Evolutionary conservation across 257 asterid genomes (phyloP).

Genomic region (Oldenlandia corymbosa): DNA sequence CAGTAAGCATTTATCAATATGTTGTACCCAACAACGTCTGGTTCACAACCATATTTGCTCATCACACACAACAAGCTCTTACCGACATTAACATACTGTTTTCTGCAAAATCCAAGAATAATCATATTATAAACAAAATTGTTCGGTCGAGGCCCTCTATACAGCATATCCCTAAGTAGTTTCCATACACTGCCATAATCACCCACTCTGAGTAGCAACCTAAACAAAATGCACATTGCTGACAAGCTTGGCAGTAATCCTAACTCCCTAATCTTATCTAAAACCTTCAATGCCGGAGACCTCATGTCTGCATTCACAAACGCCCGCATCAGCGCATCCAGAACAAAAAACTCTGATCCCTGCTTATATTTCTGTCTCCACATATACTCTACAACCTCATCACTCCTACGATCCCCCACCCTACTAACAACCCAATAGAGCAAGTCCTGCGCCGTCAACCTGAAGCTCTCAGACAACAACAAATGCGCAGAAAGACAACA

Average conservation of each 20-base stretch:
- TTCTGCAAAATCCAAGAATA: slow-evolving; percentile 81
- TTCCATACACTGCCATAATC: slow-evolving; percentile 77
- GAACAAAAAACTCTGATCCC: slow-evolving; percentile 47
- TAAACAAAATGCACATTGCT: slow-evolving; percentile 53
- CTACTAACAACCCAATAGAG: slow-evolving; percentile 57
- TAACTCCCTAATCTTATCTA: slow-evolving; percentile 57
- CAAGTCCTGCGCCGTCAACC: slow-evolving; percentile 70
- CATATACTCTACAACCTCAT: slow-evolving; percentile 40
- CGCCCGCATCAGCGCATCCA: slow-evolving; percentile 76
- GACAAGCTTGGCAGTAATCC: slow-evolving; percentile 63
- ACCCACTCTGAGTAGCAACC: slow-evolving; percentile 59
- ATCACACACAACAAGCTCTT: slow-evolving; percentile 69
- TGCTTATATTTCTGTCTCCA: slow-evolving; percentile 43
- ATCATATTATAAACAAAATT: slow-evolving; percentile 48
- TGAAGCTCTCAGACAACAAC: slow-evolving; percentile 39
- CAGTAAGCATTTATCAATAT: slow-evolving; percentile 80
- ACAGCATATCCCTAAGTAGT: slow-evolving; percentile 60
- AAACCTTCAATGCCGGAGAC: slow-evolving; percentile 53
- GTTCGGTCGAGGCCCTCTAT: slow-evolving; percentile 62
- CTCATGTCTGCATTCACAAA: slow-evolving; percentile 65
- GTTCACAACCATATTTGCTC: slow-evolving; percentile 69
- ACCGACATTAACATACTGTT: slow-evolving; percentile 48
- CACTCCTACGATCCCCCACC: slow-evolving; percentile 62
- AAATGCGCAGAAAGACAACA: slow-evolving; percentile 60
- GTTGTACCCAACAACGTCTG: slow-evolving; percentile 57